phyloP scores from a whole-genome alignment of 116 monocot genomes.

The Dioscorea cayenensis region DNA sequence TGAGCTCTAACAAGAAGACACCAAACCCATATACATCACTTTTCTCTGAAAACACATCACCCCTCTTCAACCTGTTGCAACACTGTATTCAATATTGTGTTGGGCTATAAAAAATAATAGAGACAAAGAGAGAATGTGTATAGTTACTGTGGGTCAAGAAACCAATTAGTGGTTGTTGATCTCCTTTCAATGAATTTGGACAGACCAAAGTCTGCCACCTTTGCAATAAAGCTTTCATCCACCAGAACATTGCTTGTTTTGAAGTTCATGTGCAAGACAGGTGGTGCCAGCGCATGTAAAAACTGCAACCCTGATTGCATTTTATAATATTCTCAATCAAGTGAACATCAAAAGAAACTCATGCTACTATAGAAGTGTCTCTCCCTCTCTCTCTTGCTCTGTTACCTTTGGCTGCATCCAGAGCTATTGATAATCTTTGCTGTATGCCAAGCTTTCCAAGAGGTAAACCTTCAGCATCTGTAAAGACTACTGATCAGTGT shows the following conservation, averaged over 20 bases:
- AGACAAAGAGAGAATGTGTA: too few species aligned
- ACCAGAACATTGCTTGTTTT: conserved; percentile 9
- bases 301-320: conserved; percentile 4
- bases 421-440: conserved; percentile 21
- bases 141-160: conserved; percentile 8
- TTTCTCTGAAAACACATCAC: too few species aligned
- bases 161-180: neutral
- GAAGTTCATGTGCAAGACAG: conserved; percentile 11
- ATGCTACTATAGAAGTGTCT: neutral
- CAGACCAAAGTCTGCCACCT: neutral
- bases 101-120: too few species aligned
- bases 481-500: neutral
- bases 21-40: conserved; percentile 15
- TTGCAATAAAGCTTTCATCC: conserved; percentile 7
- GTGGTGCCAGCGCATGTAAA: conserved; percentile 2
- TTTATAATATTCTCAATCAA: neutral
- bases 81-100: too few species aligned
- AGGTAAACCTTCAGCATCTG: conserved; percentile 7
- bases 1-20: conserved; percentile 7
- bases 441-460: conserved; percentile 11
- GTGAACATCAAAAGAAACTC: neutral
- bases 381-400: too few species aligned
- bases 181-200: neutral
- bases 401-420: conserved; percentile 22
- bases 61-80: too few species aligned